These are phyloP conservation scores for Yamadazyma laniorum DNA, from an alignment of 805 yeast genomes.

Conservation along the genomic window DNA sequence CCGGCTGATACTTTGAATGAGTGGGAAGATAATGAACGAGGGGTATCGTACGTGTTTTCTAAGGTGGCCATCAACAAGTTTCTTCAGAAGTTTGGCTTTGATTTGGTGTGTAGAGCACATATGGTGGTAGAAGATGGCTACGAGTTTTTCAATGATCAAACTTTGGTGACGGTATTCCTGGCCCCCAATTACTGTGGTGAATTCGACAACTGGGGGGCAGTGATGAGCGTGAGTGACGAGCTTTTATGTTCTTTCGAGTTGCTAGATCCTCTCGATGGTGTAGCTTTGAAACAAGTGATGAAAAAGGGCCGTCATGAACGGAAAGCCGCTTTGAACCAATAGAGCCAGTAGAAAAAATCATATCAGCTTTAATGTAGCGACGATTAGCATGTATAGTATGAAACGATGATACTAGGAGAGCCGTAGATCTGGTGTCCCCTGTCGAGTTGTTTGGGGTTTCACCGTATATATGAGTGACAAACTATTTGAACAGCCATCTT, in stretches of 20 bases:
- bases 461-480: no score
- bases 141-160: constrained; percentile 74
- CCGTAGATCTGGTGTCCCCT: no score
- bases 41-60: constrained; percentile 77
- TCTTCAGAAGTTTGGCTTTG: constrained; percentile 70
- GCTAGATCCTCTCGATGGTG: constrained; percentile 88
- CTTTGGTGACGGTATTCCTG: constrained; percentile 73
- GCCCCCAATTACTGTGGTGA: constrained; percentile 88
- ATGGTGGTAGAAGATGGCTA: constrained; percentile 91
- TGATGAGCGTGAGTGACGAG: constrained; percentile 94
- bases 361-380: neutral
- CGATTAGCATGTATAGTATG: constrained; percentile 5
- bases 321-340: constrained; percentile 45
- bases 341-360: neutral
- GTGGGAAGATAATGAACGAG: constrained; percentile 87
- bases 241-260: constrained; percentile 89
- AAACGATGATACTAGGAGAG: neutral
- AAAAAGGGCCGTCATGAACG: constrained; percentile 89
- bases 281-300: constrained; percentile 93
- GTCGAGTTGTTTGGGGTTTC: no score
- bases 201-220: constrained; percentile 86
- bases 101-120: constrained; percentile 80
- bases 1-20: constrained; percentile 81
- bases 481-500: no score
- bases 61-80: constrained; percentile 79